Evolutionary conservation across 768 basidiomycete genomes (phyloP).

Genomic region (Pleurotus cornucopiae): DNA sequence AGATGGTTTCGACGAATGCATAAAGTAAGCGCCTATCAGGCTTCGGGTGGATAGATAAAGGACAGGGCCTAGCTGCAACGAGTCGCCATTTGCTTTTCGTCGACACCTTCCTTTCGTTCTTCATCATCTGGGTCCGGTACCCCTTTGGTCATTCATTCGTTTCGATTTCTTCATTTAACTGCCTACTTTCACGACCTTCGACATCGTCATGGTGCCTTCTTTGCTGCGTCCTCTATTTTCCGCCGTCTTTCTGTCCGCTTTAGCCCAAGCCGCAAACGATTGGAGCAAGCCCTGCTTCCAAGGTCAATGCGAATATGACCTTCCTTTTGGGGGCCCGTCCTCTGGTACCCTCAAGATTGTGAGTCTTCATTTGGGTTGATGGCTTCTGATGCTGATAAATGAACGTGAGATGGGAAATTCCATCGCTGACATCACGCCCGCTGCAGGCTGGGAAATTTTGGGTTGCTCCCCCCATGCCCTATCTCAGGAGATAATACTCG

Average conservation of each 20-base stretch:
- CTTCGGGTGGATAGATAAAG: no score
- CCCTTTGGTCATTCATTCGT: no score
- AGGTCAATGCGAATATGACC: slow-evolving; percentile 18
- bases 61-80: no score
- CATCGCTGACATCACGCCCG: neutral
- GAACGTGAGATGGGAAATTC: neutral
- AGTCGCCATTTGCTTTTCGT: no score
- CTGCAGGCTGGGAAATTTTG: neutral
- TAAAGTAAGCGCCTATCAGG: no score
- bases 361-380: neutral
- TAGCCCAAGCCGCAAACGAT: slow-evolving; percentile 13
- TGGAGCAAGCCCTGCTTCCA: slow-evolving; percentile 20
- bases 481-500: neutral
- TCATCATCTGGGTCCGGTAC: no score
- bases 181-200: no score
- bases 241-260: neutral
- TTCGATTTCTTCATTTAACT: no score
- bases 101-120: no score
- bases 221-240: neutral
- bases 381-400: neutral
- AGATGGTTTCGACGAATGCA: no score
- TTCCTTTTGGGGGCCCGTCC: neutral
- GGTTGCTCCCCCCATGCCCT: neutral
- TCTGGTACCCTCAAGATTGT: slow-evolving; percentile 1
- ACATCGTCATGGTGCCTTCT: no score